Evolutionary conservation across 192 early-diverging fungal genomes (phyloP).

Genomic region (Umbelopsis ramanniana): DNA sequence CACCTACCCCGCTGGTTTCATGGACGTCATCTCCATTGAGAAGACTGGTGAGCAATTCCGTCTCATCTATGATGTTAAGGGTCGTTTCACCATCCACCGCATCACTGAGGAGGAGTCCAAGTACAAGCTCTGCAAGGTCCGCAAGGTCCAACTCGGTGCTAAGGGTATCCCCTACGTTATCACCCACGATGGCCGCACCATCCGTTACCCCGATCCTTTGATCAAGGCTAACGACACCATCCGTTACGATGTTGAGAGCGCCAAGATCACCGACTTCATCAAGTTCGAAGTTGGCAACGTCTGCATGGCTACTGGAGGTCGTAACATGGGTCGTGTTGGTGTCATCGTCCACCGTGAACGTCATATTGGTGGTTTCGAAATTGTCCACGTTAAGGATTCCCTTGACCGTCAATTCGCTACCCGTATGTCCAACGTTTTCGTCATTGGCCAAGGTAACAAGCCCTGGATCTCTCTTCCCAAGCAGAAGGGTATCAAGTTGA

Average conservation of each 20-base stretch:
- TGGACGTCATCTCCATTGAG: slow-evolving; percentile 93
- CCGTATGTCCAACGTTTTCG: slow-evolving; percentile 95
- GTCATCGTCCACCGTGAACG: slow-evolving; percentile 94
- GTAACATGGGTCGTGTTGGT: slow-evolving; percentile 98
- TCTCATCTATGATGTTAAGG: slow-evolving; percentile 99
- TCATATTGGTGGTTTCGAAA: slow-evolving; percentile 98
- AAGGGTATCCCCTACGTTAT: slow-evolving; percentile 96
- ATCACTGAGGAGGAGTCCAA: slow-evolving; percentile 98
- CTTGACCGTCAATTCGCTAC: slow-evolving; percentile 96
- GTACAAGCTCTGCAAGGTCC: slow-evolving; percentile 99
- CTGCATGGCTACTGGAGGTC: slow-evolving; percentile 96
- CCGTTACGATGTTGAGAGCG: slow-evolving; percentile 92
- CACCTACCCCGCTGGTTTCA: slow-evolving; percentile 97
- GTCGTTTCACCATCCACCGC: slow-evolving; percentile 99
- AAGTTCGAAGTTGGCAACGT: slow-evolving; percentile 99
- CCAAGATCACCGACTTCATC: slow-evolving; percentile 92
- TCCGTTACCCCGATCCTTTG: slow-evolving; percentile 99
- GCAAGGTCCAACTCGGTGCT: slow-evolving; percentile 90
- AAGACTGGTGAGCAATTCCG: slow-evolving; percentile 99
- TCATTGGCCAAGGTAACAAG: slow-evolving; percentile 87
- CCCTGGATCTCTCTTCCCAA: slow-evolving; percentile 98
- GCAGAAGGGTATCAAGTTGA: slow-evolving; percentile 98
- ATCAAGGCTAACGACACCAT: slow-evolving; percentile 99
- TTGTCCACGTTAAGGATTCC: slow-evolving; percentile 99
- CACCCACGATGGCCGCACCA: slow-evolving; percentile 99